phyloP scores from a whole-genome alignment of 257 asterid genomes.

The Catharanthus roseus region DNA sequence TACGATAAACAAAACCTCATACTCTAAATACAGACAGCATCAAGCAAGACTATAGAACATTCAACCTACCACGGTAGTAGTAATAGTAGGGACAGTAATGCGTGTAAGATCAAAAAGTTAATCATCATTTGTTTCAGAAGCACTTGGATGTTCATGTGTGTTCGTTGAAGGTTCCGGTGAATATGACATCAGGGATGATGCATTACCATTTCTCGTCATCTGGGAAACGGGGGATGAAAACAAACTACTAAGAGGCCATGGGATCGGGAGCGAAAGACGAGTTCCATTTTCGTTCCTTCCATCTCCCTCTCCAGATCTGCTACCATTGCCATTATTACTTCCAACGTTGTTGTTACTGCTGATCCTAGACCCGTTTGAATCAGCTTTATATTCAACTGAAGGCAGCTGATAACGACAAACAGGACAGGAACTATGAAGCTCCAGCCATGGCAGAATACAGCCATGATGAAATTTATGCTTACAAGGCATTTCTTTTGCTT shows the following conservation, averaged over 20 bases:
- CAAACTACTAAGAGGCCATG: conserved; percentile 73
- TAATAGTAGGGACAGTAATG: background rate
- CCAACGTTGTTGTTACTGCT: conserved; percentile 20
- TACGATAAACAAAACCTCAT: too few species aligned
- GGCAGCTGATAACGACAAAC: conserved; percentile 74
- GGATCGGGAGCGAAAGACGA: conserved; percentile 53
- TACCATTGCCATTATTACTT: conserved; percentile 9
- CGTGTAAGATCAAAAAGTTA: conserved; percentile 17
- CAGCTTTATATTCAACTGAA: conserved; percentile 57
- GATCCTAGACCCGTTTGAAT: conserved; percentile 26
- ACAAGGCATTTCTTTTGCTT: conserved; percentile 83
- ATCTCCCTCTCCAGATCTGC: conserved; percentile 10
- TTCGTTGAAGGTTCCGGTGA: conserved; percentile 22
- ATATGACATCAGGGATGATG: conserved; percentile 21
- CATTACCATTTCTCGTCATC: conserved; percentile 30
- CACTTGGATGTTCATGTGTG: conserved; percentile 24
- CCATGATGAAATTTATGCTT: conserved; percentile 63
- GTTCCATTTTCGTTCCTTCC: conserved; percentile 39
- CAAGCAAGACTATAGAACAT: conserved; percentile 5
- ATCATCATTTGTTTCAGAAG: conserved; percentile 31
- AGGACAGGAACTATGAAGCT: conserved; percentile 91
- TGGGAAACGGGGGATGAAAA: conserved; percentile 45
- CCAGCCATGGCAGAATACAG: conserved; percentile 84
- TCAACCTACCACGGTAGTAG: too few species aligned
- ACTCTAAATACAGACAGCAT: background rate